Base-by-base conservation (phyloP, 768 basidiomycete genomes). In the Collybiopsis confluens region DNA sequence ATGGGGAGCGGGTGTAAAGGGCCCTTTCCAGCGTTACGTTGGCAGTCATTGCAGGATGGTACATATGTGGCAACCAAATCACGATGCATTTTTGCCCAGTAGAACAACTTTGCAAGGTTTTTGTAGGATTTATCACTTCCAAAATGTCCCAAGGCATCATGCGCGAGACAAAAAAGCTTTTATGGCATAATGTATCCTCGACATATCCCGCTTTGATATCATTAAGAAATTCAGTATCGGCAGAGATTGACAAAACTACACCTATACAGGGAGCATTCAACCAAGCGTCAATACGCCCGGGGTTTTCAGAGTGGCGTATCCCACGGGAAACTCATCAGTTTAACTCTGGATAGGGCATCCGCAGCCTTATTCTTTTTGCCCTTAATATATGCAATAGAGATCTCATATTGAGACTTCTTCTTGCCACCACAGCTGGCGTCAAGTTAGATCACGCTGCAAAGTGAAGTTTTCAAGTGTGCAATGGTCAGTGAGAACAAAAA, bases 401-500 rank as follows among this genome's bases (percentile, higher is more conserved):
- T 61, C 24, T 71, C 62, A 38, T 62, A 72, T 26, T 73, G 64
- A 0, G 2, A 73, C 41, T 33, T 59, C 60, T 56, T 68, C 54
- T 30, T 58, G 46, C 72, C 72, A 72, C 0, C 60, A 45, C 0
- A 58, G 55, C 30, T 72, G 70, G 0, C 57, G 43, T 0, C 59
- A 53, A 0, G 62, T 69, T 0, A 72, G 50, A 20, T 67, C 57
- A 1, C 40, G 21, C 45, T 72, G 68, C 0, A 48, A 43, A 2
- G 44, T 13, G 27, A 72, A 64, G 23, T 62, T 53, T 46, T 70
- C 67, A 3, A 69, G 57, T 0, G 69, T 66, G 1, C 63, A 54
- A 46, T 73, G 72, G 54, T 71, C 71, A 1, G 70, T 70, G 47
- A 44, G 66, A 13, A 73, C 61, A 0, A 18, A 2, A 66, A 59